Evolutionary conservation across 768 basidiomycete genomes (phyloP).

Genomic region (Holtermannia corniformis): DNA sequence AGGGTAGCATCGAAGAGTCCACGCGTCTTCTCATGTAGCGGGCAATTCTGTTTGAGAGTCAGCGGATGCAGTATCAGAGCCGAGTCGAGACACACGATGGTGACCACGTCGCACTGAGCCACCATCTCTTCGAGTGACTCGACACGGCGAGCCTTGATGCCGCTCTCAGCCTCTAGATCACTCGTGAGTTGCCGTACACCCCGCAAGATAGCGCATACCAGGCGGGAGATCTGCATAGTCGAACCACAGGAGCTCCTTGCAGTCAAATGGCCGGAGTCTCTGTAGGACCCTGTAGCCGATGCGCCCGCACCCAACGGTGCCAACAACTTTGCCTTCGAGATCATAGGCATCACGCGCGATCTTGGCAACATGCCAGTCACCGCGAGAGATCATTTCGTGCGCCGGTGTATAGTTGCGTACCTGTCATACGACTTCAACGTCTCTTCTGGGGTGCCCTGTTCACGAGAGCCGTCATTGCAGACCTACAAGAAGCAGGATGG

Average conservation of each 20-base stretch:
- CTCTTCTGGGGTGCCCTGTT: too few species aligned
- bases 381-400: slow-evolving; percentile 68
- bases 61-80: not conserved
- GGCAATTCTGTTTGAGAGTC: slow-evolving; percentile 19
- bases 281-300: slow-evolving; percentile 77
- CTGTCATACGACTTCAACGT: too few species aligned
- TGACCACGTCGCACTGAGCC: slow-evolving; percentile 36
- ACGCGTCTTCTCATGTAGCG: slow-evolving; percentile 68
- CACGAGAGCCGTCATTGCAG: too few species aligned
- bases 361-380: slow-evolving; percentile 79
- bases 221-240: slow-evolving; percentile 64
- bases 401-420: slow-evolving; percentile 67
- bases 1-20: slow-evolving; percentile 74
- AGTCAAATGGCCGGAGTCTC: slow-evolving; percentile 58
- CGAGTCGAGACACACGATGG: slow-evolving; percentile 25
- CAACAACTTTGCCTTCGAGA: slow-evolving; percentile 81
- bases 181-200: not conserved
- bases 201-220: slow-evolving; percentile 41
- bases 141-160: slow-evolving; percentile 57
- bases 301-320: slow-evolving; percentile 67
- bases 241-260: slow-evolving; percentile 83
- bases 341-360: slow-evolving; percentile 77
- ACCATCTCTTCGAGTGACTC: slow-evolving; percentile 64
- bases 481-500: slow-evolving; percentile 77
- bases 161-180: not conserved